These are phyloP conservation scores for Talaromyces atroroseus DNA, from an alignment of 2,329 filamentous ascomycete species.

Conservation along the genomic window DNA sequence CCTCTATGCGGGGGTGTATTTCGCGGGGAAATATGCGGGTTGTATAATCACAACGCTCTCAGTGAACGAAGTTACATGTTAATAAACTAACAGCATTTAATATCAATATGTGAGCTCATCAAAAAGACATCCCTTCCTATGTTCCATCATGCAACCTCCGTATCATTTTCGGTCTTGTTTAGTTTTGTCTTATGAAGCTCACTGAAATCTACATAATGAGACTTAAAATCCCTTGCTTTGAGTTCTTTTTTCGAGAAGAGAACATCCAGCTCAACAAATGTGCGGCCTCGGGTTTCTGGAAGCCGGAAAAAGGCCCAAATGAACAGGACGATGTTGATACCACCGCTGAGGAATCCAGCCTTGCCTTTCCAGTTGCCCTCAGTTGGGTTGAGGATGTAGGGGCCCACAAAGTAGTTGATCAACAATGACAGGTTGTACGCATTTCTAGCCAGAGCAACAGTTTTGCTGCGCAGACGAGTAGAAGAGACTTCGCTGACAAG, in stretches of 20 bases:
- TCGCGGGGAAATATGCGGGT: too few relatives aligned
- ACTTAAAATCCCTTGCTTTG: constrained; percentile 6
- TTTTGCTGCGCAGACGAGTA: constrained; percentile 40
- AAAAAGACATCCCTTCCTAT: too few relatives aligned
- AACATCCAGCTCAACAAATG: constrained; percentile 36
- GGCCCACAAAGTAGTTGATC: constrained; percentile 36
- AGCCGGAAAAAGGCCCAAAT: constrained; percentile 13
- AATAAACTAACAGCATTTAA: too few relatives aligned
- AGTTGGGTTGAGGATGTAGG: constrained; percentile 36
- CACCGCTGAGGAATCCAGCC: constrained; percentile 25
- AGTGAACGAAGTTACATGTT: too few relatives aligned
- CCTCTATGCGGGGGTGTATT: too few relatives aligned
- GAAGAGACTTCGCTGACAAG: constrained; percentile 44
- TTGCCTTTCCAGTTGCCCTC: constrained; percentile 24
- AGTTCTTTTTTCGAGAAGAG: constrained; percentile 55
- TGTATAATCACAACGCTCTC: too few relatives aligned
- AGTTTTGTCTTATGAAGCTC: constrained; percentile 1
- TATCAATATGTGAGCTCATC: too few relatives aligned
- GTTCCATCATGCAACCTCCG: not conserved
- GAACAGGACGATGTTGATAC: constrained; percentile 13
- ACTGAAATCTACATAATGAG: constrained; percentile 1
- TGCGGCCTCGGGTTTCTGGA: constrained; percentile 30
- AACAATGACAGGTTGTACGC: constrained; percentile 37
- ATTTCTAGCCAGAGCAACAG: constrained; percentile 37
- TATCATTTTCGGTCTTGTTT: not conserved